A percentile compares a stretch with the other conserved stretches of the same genome.
phyloP scores from a whole-genome alignment of 768 basidiomycete species.

The Sarcomyxa edulis region DNA sequence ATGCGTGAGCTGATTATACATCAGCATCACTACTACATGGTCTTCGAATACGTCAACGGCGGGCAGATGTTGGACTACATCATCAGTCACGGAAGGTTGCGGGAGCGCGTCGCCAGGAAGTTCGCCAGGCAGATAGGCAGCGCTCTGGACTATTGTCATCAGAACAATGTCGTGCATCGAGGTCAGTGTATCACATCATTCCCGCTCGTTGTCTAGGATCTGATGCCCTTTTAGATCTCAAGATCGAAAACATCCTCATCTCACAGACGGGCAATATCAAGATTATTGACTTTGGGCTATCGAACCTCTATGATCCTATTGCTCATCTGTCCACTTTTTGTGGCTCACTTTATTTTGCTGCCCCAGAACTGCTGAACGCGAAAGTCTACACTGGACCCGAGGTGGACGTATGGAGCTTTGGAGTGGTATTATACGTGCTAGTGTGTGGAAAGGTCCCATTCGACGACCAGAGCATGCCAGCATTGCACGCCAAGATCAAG shows the following conservation, averaged over 20 bases:
- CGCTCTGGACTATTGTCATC: constrained; percentile 95
- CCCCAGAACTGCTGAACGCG: constrained; percentile 94
- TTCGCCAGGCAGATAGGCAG: constrained; percentile 97
- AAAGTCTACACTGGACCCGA: constrained; percentile 96
- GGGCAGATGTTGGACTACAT: constrained; percentile 99
- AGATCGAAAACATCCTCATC: constrained; percentile 99
- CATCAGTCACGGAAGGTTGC: constrained; percentile 92
- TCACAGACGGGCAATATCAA: constrained; percentile 99
- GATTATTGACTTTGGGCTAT: constrained; percentile 98
- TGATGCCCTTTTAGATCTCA: constrained; percentile 57
- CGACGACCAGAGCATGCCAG: constrained; percentile 99
- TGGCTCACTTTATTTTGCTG: constrained; percentile 97
- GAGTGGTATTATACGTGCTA: constrained; percentile 94
- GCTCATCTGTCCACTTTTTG: constrained; percentile 91
- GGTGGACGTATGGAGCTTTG: constrained; percentile 99
- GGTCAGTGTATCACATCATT: constrained; percentile 33
- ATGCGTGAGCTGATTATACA: constrained; percentile 99
- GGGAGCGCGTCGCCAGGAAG: constrained; percentile 94
- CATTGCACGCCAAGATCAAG: constrained; percentile 98
- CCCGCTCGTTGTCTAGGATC: constrained; percentile 6
- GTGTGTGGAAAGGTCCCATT: constrained; percentile 99
- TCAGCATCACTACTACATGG: constrained; percentile 99
- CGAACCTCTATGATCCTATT: constrained; percentile 87
- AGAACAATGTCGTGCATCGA: constrained; percentile 96
- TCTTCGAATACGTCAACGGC: constrained; percentile 97